Base-by-base conservation (phyloP, 1,284 basidiomycete species). In the Amylostereum areolatum region DNA sequence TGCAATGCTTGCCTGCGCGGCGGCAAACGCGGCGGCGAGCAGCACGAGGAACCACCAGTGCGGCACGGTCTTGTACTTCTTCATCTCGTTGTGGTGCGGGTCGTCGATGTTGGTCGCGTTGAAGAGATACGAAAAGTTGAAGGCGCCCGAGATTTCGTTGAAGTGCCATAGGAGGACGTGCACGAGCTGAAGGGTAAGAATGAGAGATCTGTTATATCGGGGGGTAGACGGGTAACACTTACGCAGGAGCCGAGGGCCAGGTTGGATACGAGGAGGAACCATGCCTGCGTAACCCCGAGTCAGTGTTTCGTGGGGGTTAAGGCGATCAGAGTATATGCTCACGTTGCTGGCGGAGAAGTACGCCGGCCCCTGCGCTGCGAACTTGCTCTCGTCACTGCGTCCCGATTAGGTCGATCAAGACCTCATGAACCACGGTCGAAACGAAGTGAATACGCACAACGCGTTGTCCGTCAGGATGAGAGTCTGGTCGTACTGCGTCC, bases 11-110 rank as follows among this genome's bases (percentile, higher is more conserved):
- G 70, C 71, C 67, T 75, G 68, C 0, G 71, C 73, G 65, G 74
- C 74, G 1, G 69, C 66, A 50, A 76, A 69, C 28, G 72, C 70
- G 18, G 44, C 64, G 9, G 67, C 52, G 27, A 78, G 67, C 9
- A 73, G 62, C 7, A 65, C 53, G 27, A 72, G 59, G 61, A 80
- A 83, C 77, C 80, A 81, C 73, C 75, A 79, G 64, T 72, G 71
- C 1, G 77, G 77, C 0, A 75, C 75, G 47, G 79, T 75, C 30
- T 66, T 65, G 61, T 82, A 82, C n/a, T 70, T 57, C 63, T 77
- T 74, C 78, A 81, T 81, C 61, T 78, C 75, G 42, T 66, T 61
- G 24, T 71, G 65, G 58, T 78, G 75, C 5, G 71, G 67, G 53
- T 75, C 73, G 30, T 69, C 62, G 33, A 54, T 64, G 43, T 70